Conservation (phyloP, 129 eudicot species). For the Flaveria bidentis region DNA sequence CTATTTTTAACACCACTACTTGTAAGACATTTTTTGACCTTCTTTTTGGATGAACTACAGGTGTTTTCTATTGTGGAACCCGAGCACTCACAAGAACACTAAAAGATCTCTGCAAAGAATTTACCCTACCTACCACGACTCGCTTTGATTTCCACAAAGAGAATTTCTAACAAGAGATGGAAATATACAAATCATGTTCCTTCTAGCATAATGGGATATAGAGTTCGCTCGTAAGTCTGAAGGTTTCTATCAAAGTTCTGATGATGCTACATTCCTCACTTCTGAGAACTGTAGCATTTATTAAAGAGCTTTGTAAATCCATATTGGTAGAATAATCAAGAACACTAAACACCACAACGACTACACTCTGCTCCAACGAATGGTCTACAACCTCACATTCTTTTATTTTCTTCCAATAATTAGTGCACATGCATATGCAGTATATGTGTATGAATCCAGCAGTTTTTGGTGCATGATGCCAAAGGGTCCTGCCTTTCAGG, state of each 20-base stretch:
- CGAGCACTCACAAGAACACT: slow-evolving; percentile 59
- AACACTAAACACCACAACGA: not conserved
- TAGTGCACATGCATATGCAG: slow-evolving; percentile 14
- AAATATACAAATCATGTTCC: slow-evolving; percentile 7
- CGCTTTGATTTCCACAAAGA: slow-evolving; percentile 91
- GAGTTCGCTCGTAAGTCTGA: slow-evolving; percentile 25
- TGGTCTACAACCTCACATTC: slow-evolving; percentile 3
- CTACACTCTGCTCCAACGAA: slow-evolving; percentile 5
- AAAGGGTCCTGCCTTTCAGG: not conserved
- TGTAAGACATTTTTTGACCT: slow-evolving; percentile 11
- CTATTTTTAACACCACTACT: not conserved
- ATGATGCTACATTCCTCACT: slow-evolving; percentile 12
- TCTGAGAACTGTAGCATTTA: no score
- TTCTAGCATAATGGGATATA: slow-evolving; percentile 4
- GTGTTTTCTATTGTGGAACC: slow-evolving; percentile 92
- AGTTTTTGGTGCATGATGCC: slow-evolving; percentile 5
- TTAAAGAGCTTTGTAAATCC: not conserved
- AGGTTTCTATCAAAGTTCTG: slow-evolving; percentile 27
- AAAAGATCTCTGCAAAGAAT: slow-evolving; percentile 66
- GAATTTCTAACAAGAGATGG: slow-evolving; percentile 49
- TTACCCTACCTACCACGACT: slow-evolving; percentile 46
- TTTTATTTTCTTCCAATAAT: slow-evolving; percentile 21
- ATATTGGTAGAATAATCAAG: slow-evolving; percentile 22
- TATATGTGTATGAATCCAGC: slow-evolving; percentile 8
- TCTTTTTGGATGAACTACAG: slow-evolving; percentile 44